phyloP scores from a whole-genome alignment of 306 rosid genomes.

The Lathyrus oleraceus region DNA sequence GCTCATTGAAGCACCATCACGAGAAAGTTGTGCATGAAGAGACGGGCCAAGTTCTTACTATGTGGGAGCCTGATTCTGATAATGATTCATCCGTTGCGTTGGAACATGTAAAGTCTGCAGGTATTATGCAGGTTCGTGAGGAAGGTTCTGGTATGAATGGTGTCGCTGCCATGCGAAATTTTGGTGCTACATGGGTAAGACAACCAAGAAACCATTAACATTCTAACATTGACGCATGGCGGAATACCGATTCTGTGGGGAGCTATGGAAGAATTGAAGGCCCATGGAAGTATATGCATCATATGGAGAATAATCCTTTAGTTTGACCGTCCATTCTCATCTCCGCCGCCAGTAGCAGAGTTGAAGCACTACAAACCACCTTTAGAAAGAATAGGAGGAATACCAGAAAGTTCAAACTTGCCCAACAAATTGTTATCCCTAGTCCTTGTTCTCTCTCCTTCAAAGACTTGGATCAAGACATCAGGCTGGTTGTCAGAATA shows the following conservation, averaged over 20 bases:
- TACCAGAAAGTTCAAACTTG: too few relatives aligned
- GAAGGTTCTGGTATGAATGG: conserved; percentile 58
- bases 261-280: conserved; percentile 59
- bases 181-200: conserved; percentile 58
- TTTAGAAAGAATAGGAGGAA: too few relatives aligned
- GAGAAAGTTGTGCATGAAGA: too few relatives aligned
- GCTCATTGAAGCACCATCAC: conserved; percentile 83
- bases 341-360: too few relatives aligned
- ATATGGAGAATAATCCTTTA: conserved; percentile 56
- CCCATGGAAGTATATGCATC: conserved; percentile 55
- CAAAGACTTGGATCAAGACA: too few relatives aligned
- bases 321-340: too few relatives aligned
- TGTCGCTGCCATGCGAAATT: conserved; percentile 44
- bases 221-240: too few relatives aligned
- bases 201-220: conserved; percentile 61
- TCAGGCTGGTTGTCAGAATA: too few relatives aligned
- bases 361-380: too few relatives aligned
- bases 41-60: too few relatives aligned
- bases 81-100: conserved; percentile 49
- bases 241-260: conserved; percentile 61
- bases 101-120: conserved; percentile 53
- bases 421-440: too few relatives aligned
- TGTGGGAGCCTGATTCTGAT: conserved; percentile 54
- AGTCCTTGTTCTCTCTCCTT: too few relatives aligned
- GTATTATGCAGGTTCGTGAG: conserved; percentile 50